Conservation (phyloP, 2,329 filamentous ascomycete genomes). For the Arthrobotrys sphaeroides region DNA sequence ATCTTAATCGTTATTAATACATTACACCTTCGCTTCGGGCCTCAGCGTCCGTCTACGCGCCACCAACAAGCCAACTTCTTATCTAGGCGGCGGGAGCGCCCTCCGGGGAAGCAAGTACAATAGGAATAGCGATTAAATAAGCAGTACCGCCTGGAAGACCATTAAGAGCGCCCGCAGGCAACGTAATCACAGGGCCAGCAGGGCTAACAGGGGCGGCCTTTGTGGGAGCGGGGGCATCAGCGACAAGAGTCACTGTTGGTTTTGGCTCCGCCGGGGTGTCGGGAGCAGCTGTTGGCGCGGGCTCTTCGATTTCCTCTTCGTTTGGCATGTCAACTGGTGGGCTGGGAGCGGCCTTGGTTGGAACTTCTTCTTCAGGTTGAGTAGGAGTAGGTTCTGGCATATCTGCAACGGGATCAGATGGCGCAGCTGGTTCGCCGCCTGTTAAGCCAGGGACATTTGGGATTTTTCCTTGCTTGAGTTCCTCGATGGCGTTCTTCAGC, state of each 20-base stretch:
- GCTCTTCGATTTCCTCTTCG: neutral
- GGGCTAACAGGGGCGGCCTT: neutral
- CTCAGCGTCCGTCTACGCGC: too few species aligned
- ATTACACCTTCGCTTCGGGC: too few species aligned
- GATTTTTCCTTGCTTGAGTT: slow-evolving; percentile 7
- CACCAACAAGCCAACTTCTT: too few species aligned
- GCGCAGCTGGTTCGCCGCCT: neutral
- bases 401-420: too few species aligned
- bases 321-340: neutral
- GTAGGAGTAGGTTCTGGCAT: neutral
- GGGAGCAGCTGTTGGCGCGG: neutral
- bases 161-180: neutral
- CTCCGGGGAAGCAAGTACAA: neutral
- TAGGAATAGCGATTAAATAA: neutral
- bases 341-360: neutral
- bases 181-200: neutral
- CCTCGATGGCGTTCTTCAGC: neutral
- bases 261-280: neutral
- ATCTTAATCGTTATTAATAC: too few species aligned
- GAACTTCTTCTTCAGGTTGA: neutral
- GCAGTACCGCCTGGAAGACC: neutral
- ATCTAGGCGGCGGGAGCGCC: too few species aligned
- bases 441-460: neutral
- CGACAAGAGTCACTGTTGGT: neutral
- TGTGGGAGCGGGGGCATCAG: neutral